phyloP scores from a whole-genome alignment of 805 yeast species.

The Wickerhamiella hasegawae region DNA sequence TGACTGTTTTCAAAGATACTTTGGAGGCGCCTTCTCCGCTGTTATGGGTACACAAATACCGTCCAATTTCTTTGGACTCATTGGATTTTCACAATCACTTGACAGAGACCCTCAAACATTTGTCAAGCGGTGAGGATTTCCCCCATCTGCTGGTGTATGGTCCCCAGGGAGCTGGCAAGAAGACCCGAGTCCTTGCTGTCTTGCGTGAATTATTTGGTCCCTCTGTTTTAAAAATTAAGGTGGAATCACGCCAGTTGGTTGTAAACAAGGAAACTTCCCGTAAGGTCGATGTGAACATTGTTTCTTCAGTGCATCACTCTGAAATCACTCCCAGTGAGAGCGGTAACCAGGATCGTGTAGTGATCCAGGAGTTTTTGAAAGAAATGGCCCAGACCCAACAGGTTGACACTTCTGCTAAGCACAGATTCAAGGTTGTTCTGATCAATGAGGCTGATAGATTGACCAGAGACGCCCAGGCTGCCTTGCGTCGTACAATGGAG shows the following conservation, averaged over 20 bases:
- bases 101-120: slow-evolving; percentile 44
- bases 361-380: slow-evolving; percentile 82
- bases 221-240: slow-evolving; percentile 68
- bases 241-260: slow-evolving; percentile 73
- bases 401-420: slow-evolving; percentile 52
- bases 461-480: slow-evolving; percentile 90
- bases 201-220: slow-evolving; percentile 68
- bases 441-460: slow-evolving; percentile 91
- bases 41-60: slow-evolving; percentile 89
- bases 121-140: slow-evolving; percentile 62
- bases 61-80: slow-evolving; percentile 53
- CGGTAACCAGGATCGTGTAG: slow-evolving; percentile 90
- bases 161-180: slow-evolving; percentile 94
- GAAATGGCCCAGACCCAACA: slow-evolving; percentile 93
- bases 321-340: slow-evolving; percentile 95
- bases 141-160: slow-evolving; percentile 91
- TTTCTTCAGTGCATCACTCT: slow-evolving; percentile 79
- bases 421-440: slow-evolving; percentile 59
- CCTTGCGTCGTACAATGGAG: slow-evolving; percentile 73
- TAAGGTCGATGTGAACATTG: slow-evolving; percentile 79
- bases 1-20: no score
- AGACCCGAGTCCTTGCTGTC: slow-evolving; percentile 76
- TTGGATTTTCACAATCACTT: slow-evolving; percentile 54
- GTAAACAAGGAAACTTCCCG: slow-evolving; percentile 44
- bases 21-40: slow-evolving; percentile 52